A percentile compares a stretch with the other conserved stretches of the same genome.
phyloP scores from a whole-genome alignment of 148 eudicot species.

The Linanthus parryae region DNA sequence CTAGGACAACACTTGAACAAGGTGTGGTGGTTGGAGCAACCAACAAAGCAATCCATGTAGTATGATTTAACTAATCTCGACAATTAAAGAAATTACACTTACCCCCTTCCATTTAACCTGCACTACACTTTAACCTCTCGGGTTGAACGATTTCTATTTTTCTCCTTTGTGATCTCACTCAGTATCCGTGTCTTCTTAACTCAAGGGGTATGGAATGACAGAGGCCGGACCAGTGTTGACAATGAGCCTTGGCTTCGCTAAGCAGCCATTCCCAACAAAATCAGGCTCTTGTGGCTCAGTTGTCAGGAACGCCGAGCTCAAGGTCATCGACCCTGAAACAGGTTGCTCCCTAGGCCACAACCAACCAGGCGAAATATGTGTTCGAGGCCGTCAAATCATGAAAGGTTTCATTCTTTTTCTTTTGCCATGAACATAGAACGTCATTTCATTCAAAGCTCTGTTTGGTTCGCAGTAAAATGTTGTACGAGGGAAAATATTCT shows the following conservation, averaged over 20 bases:
- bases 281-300: conserved; percentile 90
- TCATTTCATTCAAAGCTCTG: too few relatives aligned
- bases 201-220: conserved; percentile 90
- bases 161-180: too few relatives aligned
- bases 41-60: too few relatives aligned
- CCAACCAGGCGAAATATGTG: conserved; percentile 86
- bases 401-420: conserved; percentile 34
- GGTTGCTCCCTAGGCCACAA: conserved; percentile 45
- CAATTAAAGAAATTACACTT: too few relatives aligned
- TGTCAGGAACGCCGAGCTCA: conserved; percentile 74
- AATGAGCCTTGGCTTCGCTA: conserved; percentile 80
- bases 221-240: conserved; percentile 92
- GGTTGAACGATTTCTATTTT: too few relatives aligned
- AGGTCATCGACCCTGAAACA: conserved; percentile 73
- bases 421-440: too few relatives aligned
- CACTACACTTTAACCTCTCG: too few relatives aligned
- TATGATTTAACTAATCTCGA: too few relatives aligned
- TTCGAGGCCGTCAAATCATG: conserved; percentile 83
- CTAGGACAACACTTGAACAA: too few relatives aligned
- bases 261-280: conserved; percentile 60
- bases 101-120: too few relatives aligned
- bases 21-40: too few relatives aligned
- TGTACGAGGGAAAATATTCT: not conserved
- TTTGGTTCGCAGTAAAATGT: not conserved
- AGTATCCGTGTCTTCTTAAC: too few relatives aligned